A percentile compares a stretch with the other conserved stretches of the same genome.
Conservation (phyloP, 345 rosid genomes). For the Eutrema yunnanense region DNA sequence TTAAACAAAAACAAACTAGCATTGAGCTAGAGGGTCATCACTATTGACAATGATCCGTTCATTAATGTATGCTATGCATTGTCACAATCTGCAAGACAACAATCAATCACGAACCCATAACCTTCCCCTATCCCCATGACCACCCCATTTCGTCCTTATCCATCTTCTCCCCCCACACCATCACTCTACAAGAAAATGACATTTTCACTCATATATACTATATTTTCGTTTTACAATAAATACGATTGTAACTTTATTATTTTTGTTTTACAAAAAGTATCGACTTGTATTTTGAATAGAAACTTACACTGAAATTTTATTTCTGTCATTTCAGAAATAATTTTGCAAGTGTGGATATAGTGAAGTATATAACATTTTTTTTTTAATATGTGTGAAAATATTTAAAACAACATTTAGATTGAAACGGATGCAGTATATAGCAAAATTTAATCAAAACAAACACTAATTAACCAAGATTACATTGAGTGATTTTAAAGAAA, state of each 20-base stretch:
- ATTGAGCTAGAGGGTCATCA: neutral
- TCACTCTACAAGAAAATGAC: too few relatives aligned
- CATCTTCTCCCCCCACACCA: neutral
- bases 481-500: neutral
- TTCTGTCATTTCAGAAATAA: too few relatives aligned
- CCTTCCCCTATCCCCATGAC: slow-evolving; percentile 7
- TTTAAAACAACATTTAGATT: neutral
- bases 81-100: slow-evolving; percentile 20
- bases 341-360: too few relatives aligned
- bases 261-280: too few relatives aligned
- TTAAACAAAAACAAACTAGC: neutral
- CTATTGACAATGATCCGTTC: slow-evolving; percentile 3
- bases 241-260: too few relatives aligned
- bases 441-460: neutral
- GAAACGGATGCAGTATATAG: neutral
- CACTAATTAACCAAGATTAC: neutral
- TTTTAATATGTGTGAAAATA: neutral
- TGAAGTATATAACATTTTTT: too few relatives aligned
- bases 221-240: neutral
- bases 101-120: slow-evolving; percentile 4
- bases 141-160: slow-evolving; percentile 18
- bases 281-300: too few relatives aligned
- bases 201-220: too few relatives aligned
- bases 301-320: too few relatives aligned
- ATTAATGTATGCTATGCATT: slow-evolving; percentile 16